Percentiles rank a stretch among this genome's conserved stretches.
phyloP scores from a whole-genome alignment of 371 early-diverging fungal species.

The Nematocida sp. region DNA sequence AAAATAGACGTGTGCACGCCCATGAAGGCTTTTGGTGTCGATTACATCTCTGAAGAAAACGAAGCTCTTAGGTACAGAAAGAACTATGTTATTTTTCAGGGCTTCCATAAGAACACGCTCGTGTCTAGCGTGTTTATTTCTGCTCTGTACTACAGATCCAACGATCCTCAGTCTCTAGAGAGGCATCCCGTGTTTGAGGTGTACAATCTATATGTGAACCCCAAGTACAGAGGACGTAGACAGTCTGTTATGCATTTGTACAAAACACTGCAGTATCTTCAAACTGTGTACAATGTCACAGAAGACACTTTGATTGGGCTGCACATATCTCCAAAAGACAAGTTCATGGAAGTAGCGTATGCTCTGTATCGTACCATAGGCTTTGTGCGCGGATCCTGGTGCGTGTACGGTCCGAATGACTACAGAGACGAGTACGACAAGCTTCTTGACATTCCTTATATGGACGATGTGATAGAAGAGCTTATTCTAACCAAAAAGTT shows the following conservation, averaged over 20 bases:
- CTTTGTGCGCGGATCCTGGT: slow-evolving; percentile 22
- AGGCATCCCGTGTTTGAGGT: slow-evolving; percentile 25
- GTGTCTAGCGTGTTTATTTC: slow-evolving; percentile 30
- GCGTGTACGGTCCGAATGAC: background rate
- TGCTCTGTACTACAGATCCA: slow-evolving; percentile 19
- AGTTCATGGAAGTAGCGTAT: slow-evolving; percentile 22
- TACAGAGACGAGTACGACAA: slow-evolving; percentile 11
- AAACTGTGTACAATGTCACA: slow-evolving; percentile 1
- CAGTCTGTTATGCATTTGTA: slow-evolving; percentile 22
- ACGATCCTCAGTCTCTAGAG: background rate
- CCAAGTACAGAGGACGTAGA: slow-evolving; percentile 10
- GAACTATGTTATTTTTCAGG: slow-evolving; percentile 34
- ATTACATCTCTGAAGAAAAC: background rate
- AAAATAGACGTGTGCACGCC: background rate
- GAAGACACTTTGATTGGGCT: background rate
- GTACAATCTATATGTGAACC: slow-evolving; percentile 36
- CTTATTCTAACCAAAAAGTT: background rate
- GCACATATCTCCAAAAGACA: slow-evolving; percentile 39
- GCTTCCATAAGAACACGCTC: background rate
- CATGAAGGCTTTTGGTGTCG: slow-evolving; percentile 1
- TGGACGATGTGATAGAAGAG: background rate
- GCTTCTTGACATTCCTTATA: background rate
- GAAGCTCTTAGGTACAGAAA: background rate
- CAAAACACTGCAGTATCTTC: slow-evolving; percentile 7
- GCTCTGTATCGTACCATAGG: slow-evolving; percentile 38